Percentiles rank a stretch among this genome's conserved stretches.
These are phyloP conservation scores for Chaetomiaceae sp. DNA, from an alignment of 2,329 filamentous ascomycete genomes.

Conservation along the genomic window DNA sequence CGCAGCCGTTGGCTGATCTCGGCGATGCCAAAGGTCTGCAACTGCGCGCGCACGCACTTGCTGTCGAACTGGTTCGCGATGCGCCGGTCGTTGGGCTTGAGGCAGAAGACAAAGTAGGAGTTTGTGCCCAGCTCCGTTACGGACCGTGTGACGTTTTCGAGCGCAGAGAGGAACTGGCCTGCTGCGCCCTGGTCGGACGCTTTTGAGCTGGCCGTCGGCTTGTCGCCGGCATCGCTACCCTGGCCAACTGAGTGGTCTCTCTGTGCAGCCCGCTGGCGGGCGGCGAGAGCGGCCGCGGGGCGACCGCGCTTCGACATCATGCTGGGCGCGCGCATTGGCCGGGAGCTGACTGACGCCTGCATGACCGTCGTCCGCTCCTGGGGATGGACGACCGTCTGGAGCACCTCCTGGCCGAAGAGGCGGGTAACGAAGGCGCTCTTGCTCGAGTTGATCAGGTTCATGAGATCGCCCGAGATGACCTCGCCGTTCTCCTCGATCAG, in stretches of 20 bases:
- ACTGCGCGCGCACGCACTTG: conserved; percentile 91
- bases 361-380: conserved; percentile 86
- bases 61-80: conserved; percentile 99
- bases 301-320: conserved; percentile 78
- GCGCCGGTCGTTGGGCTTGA: conserved; percentile 94
- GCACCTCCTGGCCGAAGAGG: conserved; percentile 91
- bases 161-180: conserved; percentile 81
- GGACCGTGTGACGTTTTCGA: conserved; percentile 88
- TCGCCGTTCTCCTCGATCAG: conserved; percentile 95
- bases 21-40: conserved; percentile 92
- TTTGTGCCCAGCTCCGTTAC: conserved; percentile 80
- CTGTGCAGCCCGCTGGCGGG: conserved; percentile 24
- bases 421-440: conserved; percentile 85
- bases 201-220: conserved; percentile 39
- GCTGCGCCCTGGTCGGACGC: conserved; percentile 75
- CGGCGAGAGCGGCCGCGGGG: conserved; percentile 35
- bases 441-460: conserved; percentile 86
- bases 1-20: conserved; percentile 92
- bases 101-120: conserved; percentile 91
- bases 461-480: conserved; percentile 88
- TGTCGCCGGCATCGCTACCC: conserved; percentile 45
- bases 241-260: conserved; percentile 43
- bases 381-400: conserved; percentile 90
- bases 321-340: conserved; percentile 86
- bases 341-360: conserved; percentile 94